Evolutionary conservation across 495 filamentous ascomycete species (phyloP).

Genomic region (Gamarada debralockiae): DNA sequence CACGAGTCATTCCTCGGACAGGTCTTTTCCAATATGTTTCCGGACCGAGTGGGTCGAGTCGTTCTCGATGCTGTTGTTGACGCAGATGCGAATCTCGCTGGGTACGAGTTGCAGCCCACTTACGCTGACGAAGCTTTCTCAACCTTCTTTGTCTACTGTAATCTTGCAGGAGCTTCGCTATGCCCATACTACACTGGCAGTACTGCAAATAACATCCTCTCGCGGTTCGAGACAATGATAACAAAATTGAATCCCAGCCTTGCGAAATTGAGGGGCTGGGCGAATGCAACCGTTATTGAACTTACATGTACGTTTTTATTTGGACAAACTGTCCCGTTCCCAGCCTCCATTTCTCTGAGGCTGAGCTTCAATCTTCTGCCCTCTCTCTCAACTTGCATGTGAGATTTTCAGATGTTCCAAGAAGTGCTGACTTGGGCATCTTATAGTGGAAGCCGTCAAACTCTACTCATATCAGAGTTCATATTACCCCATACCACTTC

Average conservation of each 20-base stretch:
- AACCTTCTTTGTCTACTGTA: slow-evolving; percentile 52
- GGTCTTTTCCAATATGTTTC: slow-evolving; percentile 46
- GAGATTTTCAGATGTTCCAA: too few species aligned
- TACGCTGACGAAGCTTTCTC: slow-evolving; percentile 5
- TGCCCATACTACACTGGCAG: slow-evolving; percentile 29
- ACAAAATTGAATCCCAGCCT: slow-evolving; percentile 1
- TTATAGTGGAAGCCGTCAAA: too few species aligned
- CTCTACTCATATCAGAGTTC: too few species aligned
- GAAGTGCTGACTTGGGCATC: too few species aligned
- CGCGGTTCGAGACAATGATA: slow-evolving; percentile 8
- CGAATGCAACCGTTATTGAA: slow-evolving; percentile 13
- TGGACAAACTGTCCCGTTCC: too few species aligned
- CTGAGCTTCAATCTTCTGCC: too few species aligned
- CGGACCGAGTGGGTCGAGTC: slow-evolving; percentile 38
- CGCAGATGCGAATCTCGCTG: slow-evolving; percentile 29
- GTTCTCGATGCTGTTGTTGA: slow-evolving; percentile 48
- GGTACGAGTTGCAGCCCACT: neutral
- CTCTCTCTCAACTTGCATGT: too few species aligned
- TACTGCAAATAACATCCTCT: slow-evolving; percentile 4
- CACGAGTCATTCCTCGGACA: slow-evolving; percentile 50
- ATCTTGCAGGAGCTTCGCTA: slow-evolving; percentile 35
- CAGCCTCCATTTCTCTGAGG: too few species aligned
- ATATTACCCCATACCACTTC: too few species aligned
- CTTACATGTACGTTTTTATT: too few species aligned
- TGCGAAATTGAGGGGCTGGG: slow-evolving; percentile 2